Base-by-base conservation (phyloP, 202 grass and related monocot species). In the Panicum virgatum region DNA sequence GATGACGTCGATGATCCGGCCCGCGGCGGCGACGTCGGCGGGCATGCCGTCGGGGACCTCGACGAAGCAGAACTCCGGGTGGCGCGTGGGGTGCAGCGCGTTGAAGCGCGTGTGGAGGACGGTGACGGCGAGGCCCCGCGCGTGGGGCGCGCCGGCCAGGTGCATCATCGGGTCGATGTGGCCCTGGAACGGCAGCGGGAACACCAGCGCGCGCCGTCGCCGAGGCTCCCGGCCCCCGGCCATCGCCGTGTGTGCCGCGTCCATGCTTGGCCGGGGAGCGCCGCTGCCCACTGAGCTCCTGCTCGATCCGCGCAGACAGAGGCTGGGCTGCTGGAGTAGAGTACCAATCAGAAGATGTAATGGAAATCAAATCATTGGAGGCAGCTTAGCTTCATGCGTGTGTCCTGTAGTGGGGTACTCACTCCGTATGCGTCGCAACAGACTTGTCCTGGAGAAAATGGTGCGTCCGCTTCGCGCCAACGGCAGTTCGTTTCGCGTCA, bases 81-180 rank as follows among this genome's bases (percentile, higher is more conserved):
- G 62, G 32, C 18, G 57, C 45, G 65, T 15, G 39, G 18, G 16
- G 78, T 54, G 42, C 9, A 80, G 72, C 9, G 86, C 84, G 61
- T 85, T 82, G 70, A 72, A 77, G 2, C 40, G 14, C 11, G 77
- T 42, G 84, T 86, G 77, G 74, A 91, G 53, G 2, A 89, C 23
- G 29, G 84, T 89, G 73, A 89, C 3, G 20, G 46, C 60, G 63
- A 87, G 58, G 30, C 73, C 66, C 0, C 34, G 72, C 0, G 39
- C 56, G 62, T 73, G 84, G 52, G 91, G 89, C 34, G 78, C 70
- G 6, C 67, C 69, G 72, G 92, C 89, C 7, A 94, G 89, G 44
- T 82, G 69, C 29, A 94, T 60, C 92, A 87, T 83, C 39, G 86
- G 89, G 73, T 78, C 89, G 67, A 91, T 63, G 67, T 94, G 92